Conservation (phyloP, 768 basidiomycete genomes). For the Amyloporia xantha region DNA sequence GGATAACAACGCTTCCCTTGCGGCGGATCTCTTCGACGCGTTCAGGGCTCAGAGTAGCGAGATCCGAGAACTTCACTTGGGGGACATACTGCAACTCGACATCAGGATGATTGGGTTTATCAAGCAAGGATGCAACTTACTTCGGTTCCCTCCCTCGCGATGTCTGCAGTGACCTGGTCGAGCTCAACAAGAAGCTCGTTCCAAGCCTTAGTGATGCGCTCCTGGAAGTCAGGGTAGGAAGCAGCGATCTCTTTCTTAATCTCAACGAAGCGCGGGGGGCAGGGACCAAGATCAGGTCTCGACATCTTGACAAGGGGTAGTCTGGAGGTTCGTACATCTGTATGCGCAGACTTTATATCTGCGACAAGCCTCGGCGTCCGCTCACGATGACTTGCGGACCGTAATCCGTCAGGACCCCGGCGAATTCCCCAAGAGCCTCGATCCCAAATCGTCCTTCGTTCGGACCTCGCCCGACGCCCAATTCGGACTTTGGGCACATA, state of each 20-base stretch:
- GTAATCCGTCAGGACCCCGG: not conserved
- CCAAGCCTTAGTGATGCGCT: constrained; percentile 49
- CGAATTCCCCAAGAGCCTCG: too few relatives aligned
- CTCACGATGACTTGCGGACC: not conserved
- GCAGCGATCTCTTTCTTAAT: constrained; percentile 52
- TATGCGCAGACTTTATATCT: not conserved
- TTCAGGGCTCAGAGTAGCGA: constrained; percentile 39
- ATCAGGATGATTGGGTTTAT: not conserved
- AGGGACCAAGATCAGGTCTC: constrained; percentile 18
- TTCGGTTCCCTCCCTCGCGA: constrained; percentile 41
- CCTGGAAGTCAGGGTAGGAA: constrained; percentile 45
- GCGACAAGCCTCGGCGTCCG: not conserved
- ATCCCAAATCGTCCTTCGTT: too few relatives aligned
- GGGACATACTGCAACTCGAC: constrained; percentile 44
- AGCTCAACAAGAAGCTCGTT: constrained; percentile 48
- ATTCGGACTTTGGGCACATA: too few relatives aligned
- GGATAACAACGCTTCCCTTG: constrained; percentile 55
- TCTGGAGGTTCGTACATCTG: not conserved
- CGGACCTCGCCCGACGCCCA: too few relatives aligned
- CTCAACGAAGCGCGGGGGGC: constrained; percentile 47
- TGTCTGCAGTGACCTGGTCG: constrained; percentile 35
- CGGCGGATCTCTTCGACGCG: constrained; percentile 44
- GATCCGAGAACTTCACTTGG: constrained; percentile 50
- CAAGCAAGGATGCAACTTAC: constrained; percentile 28
- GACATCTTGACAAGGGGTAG: constrained; percentile 3